These are phyloP conservation scores for Xerophyta viscosa DNA, from an alignment of 106 monocot species.

Conservation along the genomic window DNA sequence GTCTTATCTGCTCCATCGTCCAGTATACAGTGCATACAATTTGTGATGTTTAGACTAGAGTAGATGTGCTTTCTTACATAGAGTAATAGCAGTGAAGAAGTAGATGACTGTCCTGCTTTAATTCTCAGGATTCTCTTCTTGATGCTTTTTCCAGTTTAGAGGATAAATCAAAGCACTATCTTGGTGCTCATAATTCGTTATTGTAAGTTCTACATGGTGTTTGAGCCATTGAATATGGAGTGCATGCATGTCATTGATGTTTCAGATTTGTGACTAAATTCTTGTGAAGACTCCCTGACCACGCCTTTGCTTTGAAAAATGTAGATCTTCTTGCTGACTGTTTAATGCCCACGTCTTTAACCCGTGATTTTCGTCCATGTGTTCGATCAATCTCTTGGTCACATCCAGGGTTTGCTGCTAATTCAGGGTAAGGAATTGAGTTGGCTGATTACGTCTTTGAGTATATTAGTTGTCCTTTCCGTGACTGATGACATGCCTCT, in stretches of 20 bases:
- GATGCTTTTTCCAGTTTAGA: too few species aligned
- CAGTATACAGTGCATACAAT: background rate
- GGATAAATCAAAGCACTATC: too few species aligned
- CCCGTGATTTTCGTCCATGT: constrained; percentile 59
- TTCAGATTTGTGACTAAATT: background rate
- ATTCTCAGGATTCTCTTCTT: too few species aligned
- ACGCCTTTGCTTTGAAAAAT: constrained; percentile 1
- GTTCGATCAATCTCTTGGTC: constrained; percentile 97
- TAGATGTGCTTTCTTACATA: background rate
- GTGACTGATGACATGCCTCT: background rate
- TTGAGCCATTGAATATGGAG: too few species aligned
- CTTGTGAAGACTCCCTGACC: background rate
- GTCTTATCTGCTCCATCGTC: background rate
- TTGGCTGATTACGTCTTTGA: background rate
- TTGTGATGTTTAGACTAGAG: background rate
- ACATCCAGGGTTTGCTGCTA: constrained; percentile 57
- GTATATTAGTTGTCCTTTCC: background rate
- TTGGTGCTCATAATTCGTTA: background rate
- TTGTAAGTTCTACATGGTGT: background rate
- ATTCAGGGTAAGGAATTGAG: constrained; percentile 46
- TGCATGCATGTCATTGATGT: background rate
- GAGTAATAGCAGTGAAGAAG: too few species aligned
- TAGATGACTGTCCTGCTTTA: too few species aligned
- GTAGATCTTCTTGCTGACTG: constrained; percentile 54
- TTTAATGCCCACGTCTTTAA: constrained; percentile 46